phyloP scores from a whole-genome alignment of 2,329 filamentous ascomycete genomes.

The Xylariales sp. region DNA sequence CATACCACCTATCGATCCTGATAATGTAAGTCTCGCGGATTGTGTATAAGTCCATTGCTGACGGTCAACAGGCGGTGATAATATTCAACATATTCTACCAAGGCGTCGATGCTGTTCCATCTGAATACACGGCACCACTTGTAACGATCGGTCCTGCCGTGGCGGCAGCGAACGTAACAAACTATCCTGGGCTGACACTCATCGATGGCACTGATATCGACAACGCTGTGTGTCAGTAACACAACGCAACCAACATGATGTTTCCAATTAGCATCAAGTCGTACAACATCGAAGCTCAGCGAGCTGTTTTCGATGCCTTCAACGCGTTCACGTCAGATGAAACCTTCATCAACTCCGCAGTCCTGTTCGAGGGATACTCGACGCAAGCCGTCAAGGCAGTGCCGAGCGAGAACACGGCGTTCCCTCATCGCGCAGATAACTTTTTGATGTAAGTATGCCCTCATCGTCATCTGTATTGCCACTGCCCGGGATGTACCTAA shows the following conservation, averaged over 20 bases:
- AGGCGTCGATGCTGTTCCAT: not conserved
- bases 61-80: not conserved
- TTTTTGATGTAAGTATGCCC: not conserved
- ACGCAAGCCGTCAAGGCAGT: slow-evolving; percentile 1
- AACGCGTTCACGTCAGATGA: not conserved
- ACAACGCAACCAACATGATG: not conserved
- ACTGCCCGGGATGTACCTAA: too few species aligned
- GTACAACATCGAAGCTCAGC: slow-evolving; percentile 2
- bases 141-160: not conserved
- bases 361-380: slow-evolving; percentile 6
- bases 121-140: slow-evolving; percentile 1
- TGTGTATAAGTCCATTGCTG: not conserved
- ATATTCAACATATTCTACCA: slow-evolving; percentile 1
- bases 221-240: not conserved
- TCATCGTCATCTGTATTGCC: too few species aligned
- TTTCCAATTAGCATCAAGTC: slow-evolving; percentile 1
- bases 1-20: slow-evolving; percentile 2
- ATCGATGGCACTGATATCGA: not conserved
- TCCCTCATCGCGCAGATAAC: not conserved
- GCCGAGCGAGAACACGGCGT: slow-evolving; percentile 1
- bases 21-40: not conserved
- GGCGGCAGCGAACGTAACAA: not conserved
- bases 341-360: not conserved
- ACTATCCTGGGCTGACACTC: not conserved
- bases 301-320: slow-evolving; percentile 1